A percentile compares a stretch with the other conserved stretches of the same genome.
Evolutionary conservation across 106 monocot species (phyloP).

Genomic region (Dendrobium nobile): DNA sequence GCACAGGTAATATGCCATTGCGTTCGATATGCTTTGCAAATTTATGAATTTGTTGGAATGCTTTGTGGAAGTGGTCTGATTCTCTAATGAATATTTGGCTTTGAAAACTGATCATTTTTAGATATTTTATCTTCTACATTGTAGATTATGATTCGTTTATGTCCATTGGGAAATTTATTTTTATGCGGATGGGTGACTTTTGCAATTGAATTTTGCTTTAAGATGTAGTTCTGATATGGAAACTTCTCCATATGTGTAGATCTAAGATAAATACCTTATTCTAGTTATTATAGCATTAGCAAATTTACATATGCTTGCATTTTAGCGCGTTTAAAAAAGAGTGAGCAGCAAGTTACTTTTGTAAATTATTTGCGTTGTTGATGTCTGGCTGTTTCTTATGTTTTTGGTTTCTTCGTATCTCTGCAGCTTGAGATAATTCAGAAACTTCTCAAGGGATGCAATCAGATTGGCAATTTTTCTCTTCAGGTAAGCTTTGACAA

Average conservation of each 20-base stretch:
- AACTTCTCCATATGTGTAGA: background rate
- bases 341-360: background rate
- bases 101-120: too few species aligned
- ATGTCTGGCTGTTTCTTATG: background rate
- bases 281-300: background rate
- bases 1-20: slow-evolving; percentile 26
- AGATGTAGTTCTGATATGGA: background rate
- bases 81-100: too few species aligned
- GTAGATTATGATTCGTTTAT: too few species aligned
- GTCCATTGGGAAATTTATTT: too few species aligned
- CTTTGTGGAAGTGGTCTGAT: too few species aligned
- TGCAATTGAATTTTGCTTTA: background rate
- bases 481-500: slow-evolving; percentile 24
- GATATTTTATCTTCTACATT: too few species aligned
- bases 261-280: background rate
- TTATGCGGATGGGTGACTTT: background rate
- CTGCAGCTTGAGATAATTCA: slow-evolving; percentile 30
- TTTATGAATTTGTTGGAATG: background rate
- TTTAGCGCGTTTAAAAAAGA: background rate
- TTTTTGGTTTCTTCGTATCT: slow-evolving; percentile 1
- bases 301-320: background rate
- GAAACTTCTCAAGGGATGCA: slow-evolving; percentile 36
- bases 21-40: background rate
- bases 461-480: slow-evolving; percentile 13
- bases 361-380: background rate